phyloP scores from a whole-genome alignment of 2,329 filamentous ascomycete species.

The Apiospora phragmitis region DNA sequence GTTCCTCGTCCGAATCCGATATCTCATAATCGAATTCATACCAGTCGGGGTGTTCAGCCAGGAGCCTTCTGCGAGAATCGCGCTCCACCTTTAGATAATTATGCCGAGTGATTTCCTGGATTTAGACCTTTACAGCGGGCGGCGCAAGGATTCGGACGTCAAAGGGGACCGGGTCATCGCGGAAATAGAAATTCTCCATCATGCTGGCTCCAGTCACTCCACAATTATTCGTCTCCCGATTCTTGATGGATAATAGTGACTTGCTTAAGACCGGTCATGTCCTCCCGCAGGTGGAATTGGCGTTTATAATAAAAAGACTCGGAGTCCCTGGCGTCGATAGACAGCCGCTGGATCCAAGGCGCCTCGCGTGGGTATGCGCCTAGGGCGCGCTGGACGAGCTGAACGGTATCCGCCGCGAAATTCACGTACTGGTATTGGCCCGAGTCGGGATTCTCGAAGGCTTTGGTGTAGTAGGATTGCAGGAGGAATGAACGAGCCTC shows the following conservation, averaged over 20 bases:
- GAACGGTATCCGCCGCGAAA: background rate
- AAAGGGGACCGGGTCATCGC: background rate
- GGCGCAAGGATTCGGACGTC: background rate
- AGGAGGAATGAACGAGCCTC: background rate
- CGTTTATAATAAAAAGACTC: background rate
- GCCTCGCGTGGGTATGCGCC: background rate
- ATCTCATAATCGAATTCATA: background rate
- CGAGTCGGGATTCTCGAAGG: background rate
- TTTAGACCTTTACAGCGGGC: background rate
- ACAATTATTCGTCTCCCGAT: background rate
- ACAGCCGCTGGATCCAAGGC: background rate
- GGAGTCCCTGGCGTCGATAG: background rate
- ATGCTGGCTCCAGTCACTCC: background rate
- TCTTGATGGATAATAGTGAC: background rate
- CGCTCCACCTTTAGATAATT: background rate
- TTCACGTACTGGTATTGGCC: background rate
- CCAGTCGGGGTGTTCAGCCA: background rate
- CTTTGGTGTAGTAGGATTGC: background rate
- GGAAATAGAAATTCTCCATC: background rate
- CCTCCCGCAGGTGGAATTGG: background rate
- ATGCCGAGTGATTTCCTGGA: background rate
- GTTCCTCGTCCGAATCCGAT: background rate
- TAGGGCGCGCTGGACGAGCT: background rate
- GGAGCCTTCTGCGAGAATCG: background rate
- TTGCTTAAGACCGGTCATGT: background rate